Evolutionary conservation across 305 asterid species (phyloP).

Genomic region (Petunia hybrid): DNA sequence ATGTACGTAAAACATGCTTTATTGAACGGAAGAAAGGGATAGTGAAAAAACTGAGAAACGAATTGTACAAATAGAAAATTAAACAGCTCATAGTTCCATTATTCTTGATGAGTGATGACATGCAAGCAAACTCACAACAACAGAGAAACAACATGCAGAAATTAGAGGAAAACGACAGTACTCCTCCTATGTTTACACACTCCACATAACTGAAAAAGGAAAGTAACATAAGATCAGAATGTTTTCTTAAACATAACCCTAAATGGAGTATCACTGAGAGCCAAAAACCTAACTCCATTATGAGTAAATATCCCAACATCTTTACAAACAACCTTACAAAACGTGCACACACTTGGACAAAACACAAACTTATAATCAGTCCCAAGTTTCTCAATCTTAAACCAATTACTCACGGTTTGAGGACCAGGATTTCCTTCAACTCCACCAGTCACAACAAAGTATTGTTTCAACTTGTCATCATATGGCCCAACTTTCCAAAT

Average conservation of each 20-base stretch:
- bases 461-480: constrained; percentile 3
- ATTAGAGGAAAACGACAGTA: too few species aligned
- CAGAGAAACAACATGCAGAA: too few species aligned
- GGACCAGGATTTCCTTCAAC: constrained; percentile 43
- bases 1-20: too few species aligned
- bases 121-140: too few species aligned
- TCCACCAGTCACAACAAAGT: constrained; percentile 36
- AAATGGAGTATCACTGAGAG: constrained; percentile 32
- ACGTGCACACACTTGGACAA: constrained; percentile 33
- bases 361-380: constrained; percentile 37
- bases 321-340: constrained; percentile 31
- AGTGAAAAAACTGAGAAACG: too few species aligned
- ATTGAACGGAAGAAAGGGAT: too few species aligned
- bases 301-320: constrained; percentile 25
- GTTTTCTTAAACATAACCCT: constrained; percentile 36
- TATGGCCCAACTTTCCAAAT: constrained; percentile 29
- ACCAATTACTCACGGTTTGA: constrained; percentile 36
- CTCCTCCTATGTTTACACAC: too few species aligned
- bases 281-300: constrained; percentile 29
- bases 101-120: too few species aligned
- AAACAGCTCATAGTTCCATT: too few species aligned
- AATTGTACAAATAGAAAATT: too few species aligned
- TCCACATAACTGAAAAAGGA: too few species aligned
- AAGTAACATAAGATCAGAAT: background rate
- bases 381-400: constrained; percentile 37